Base-by-base conservation (phyloP, 805 yeast species). In the Ogataea naganishii region DNA sequence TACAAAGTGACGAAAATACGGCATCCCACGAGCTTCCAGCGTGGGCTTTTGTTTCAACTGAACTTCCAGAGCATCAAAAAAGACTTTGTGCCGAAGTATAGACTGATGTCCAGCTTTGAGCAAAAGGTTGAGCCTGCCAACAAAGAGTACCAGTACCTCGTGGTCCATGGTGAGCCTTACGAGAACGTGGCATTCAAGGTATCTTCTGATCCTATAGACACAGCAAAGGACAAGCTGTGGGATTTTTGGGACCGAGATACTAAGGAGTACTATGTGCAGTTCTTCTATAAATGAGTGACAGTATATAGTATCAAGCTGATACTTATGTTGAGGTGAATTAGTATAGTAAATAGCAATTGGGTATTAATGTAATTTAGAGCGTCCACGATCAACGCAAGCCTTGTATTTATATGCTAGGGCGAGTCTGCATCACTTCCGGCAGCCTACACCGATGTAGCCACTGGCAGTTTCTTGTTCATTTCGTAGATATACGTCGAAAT, bases 141-240 rank as follows among this genome's bases (percentile, higher is more conserved):
- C 30, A 59, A 66, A 19, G 58, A 62, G 7, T 74, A 49, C 53
- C 94, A 81, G 53, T 88, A 77, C 49, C 44, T 92, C 39, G 75
- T 88, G 8, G 56, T 88, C 0, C 76, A 86, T n/a, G 92, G 80
- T 3, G 95, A 85, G 49, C 96, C 96, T 2, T 92, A 84, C 51
- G 89, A 85, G 37, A 84, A 78, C 35, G 62, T 85, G 7, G 81
- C 80, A 2, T 60, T 89, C 34, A 77, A 83, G 35, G 63, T 92
- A 9, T 94, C 94, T 2, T 63, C 73, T 11, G 60, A 47, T 14
- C 72, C 74, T 15, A 60, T 75, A 10, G 74, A 68, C 36, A 35
- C 46, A 27, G 29, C 36, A 6, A 63, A 60, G 14, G 61, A 55
- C 11, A 58, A 58, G 7, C 66, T 72, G 20, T 82, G 86, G 80